Evolutionary conservation across 1,139 yeast genomes (phyloP).

Genomic region (Diutina mesorugosa): DNA sequence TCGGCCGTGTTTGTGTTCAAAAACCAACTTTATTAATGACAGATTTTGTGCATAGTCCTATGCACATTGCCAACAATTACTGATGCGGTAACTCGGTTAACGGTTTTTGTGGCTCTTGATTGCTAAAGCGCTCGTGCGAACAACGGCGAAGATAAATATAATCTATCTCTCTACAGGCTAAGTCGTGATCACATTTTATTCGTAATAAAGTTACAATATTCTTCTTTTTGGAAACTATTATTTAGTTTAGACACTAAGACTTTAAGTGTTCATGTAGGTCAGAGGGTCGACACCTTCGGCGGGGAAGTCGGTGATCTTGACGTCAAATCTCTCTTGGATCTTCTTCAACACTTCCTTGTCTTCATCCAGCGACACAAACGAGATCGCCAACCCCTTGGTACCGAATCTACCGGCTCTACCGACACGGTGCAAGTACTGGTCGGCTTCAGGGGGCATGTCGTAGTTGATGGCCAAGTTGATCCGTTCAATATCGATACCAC

Average conservation of each 20-base stretch:
- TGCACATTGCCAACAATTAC: not conserved
- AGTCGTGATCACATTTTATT: not conserved
- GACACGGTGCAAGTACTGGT: constrained; percentile 96
- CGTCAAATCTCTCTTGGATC: constrained; percentile 96
- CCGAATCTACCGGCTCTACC: constrained; percentile 99
- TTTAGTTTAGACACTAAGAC: not conserved
- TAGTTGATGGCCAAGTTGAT: constrained; percentile 96
- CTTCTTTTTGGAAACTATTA: not conserved
- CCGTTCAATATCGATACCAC: constrained; percentile 99
- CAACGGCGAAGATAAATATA: too few species aligned
- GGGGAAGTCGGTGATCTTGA: constrained; percentile 88
- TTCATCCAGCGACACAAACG: constrained; percentile 74
- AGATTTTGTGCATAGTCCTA: not conserved
- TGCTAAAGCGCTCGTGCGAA: too few species aligned
- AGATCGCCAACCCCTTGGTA: constrained; percentile 94
- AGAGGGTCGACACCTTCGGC: constrained; percentile 98
- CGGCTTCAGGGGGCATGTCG: constrained; percentile 86
- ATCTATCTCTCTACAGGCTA: not conserved
- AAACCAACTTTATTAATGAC: not conserved
- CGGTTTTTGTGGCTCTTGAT: not conserved
- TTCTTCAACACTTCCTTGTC: constrained; percentile 86
- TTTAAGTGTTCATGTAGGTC: constrained; percentile 88
- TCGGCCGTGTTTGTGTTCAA: not conserved
- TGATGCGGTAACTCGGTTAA: too few species aligned
- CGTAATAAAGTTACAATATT: not conserved